Evolutionary conservation across 208 protist genomes (phyloP).

Genomic region (Acanthamoeba castellanii): DNA sequence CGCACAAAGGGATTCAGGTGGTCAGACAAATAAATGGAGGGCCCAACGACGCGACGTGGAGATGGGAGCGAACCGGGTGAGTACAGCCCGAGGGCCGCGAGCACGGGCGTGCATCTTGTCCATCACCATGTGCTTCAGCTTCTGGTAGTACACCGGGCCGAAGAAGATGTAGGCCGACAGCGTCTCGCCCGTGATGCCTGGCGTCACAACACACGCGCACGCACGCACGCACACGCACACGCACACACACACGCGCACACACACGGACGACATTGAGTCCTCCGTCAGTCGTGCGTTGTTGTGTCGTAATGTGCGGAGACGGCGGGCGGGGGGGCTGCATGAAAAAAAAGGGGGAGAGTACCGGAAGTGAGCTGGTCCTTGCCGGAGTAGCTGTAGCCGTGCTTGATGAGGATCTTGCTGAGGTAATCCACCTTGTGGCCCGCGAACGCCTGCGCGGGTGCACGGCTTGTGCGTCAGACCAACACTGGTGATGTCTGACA

Average conservation of each 20-base stretch:
- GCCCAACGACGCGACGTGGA: too few species aligned
- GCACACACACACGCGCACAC: background rate
- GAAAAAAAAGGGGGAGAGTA: background rate
- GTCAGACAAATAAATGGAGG: background rate
- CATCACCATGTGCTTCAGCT: conserved; percentile 99
- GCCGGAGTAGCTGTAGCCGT: conserved; percentile 98
- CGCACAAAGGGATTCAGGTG: background rate
- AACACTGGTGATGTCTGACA: background rate
- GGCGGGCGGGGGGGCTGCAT: too few species aligned
- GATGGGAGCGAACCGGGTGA: conserved; percentile 12
- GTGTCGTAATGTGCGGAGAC: too few species aligned
- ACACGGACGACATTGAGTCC: background rate
- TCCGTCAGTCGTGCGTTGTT: too few species aligned
- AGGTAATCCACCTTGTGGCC: conserved; percentile 96
- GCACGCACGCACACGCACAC: background rate
- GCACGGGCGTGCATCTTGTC: conserved; percentile 99
- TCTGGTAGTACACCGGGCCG: conserved; percentile 99
- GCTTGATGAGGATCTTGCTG: conserved; percentile 91
- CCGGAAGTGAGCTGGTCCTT: conserved; percentile 96
- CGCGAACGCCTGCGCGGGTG: conserved; percentile 92
- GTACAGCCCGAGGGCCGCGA: conserved; percentile 84
- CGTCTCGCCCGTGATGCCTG: conserved; percentile 98
- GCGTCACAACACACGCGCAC: background rate
- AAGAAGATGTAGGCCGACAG: conserved; percentile 99
- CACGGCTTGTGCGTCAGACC: background rate